These are phyloP conservation scores for Brassica hybrid DNA, from an alignment of 441 rosid genomes.

Conservation along the genomic window DNA sequence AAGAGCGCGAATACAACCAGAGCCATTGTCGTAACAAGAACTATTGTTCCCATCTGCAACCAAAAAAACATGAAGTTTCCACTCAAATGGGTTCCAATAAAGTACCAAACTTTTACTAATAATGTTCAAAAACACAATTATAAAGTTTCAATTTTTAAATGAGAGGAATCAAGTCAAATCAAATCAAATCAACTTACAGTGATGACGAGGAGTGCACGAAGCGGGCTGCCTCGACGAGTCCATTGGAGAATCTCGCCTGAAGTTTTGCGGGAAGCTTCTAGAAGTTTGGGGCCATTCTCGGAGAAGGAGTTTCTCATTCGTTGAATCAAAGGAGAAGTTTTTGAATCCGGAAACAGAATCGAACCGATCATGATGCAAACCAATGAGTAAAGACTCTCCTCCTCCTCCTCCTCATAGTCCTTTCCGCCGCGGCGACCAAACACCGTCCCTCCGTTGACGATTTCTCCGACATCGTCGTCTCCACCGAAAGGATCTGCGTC, in stretches of 20 bases:
- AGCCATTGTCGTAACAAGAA: constrained; percentile 74
- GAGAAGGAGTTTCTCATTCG: constrained; percentile 57
- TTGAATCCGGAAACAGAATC: constrained; percentile 56
- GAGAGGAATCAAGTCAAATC: not conserved
- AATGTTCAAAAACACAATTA: not conserved
- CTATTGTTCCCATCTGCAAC: constrained; percentile 78
- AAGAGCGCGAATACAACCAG: constrained; percentile 75
- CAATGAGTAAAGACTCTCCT: constrained; percentile 51
- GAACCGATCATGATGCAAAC: constrained; percentile 51
- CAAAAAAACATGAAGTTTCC: not conserved
- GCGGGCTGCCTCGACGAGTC: constrained; percentile 78
- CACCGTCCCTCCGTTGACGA: constrained; percentile 25
- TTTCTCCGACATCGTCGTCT: constrained; percentile 44
- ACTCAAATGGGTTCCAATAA: constrained; percentile 33
- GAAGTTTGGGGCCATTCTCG: constrained; percentile 60
- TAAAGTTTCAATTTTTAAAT: not conserved
- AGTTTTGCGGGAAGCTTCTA: constrained; percentile 58
- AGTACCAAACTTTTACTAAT: constrained; percentile 24
- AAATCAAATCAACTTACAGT: constrained; percentile 53
- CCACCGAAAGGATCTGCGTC: constrained; percentile 39
- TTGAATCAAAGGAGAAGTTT: constrained; percentile 45
- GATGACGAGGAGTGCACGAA: constrained; percentile 84
- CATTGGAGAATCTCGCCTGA: constrained; percentile 59
- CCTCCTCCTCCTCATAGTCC: not conserved
- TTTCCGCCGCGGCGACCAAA: constrained; percentile 1